A percentile compares a stretch with the other conserved stretches of the same genome.
Conservation (phyloP, 441 rosid species). For the Omphalea diandra region DNA sequence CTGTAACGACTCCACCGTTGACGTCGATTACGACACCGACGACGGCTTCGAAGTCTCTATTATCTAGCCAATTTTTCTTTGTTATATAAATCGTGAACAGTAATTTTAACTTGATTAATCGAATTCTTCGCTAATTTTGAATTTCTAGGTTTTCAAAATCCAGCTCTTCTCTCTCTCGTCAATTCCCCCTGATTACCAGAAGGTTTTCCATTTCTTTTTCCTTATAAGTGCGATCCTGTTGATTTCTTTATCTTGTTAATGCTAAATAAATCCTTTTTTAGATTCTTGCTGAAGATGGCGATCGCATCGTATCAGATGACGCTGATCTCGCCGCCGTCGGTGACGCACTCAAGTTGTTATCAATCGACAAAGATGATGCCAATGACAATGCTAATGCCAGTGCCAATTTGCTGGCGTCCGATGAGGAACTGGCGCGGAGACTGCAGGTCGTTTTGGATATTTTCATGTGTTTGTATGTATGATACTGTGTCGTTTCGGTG, state of each 20-base stretch:
- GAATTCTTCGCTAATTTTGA: background rate
- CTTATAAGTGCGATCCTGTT: too few species aligned
- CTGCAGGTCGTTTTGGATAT: conserved; percentile 51
- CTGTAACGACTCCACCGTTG: conserved; percentile 44
- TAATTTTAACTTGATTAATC: too few species aligned
- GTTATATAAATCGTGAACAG: conserved; percentile 8
- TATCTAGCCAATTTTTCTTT: conserved; percentile 18
- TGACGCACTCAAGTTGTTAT: conserved; percentile 51
- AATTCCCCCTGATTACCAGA: conserved; percentile 77
- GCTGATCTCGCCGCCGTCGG: conserved; percentile 51
- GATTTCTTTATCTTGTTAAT: background rate
- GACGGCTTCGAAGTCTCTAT: conserved; percentile 71
- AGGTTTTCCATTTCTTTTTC: conserved; percentile 40
- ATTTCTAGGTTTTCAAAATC: conserved; percentile 61
- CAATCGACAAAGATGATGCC: conserved; percentile 38
- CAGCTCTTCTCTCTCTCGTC: conserved; percentile 86
- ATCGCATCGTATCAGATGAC: conserved; percentile 50
- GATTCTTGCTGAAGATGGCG: conserved; percentile 59
- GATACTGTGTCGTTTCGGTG: background rate
- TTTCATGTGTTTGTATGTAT: background rate
- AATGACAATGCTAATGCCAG: conserved; percentile 18
- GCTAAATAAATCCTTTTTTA: conserved; percentile 20
- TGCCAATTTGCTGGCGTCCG: conserved; percentile 42
- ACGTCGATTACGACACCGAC: conserved; percentile 61
- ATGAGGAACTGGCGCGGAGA: conserved; percentile 80